Base-by-base conservation (phyloP, 2,329 filamentous ascomycete species). In the Helicocarpus griseus region DNA sequence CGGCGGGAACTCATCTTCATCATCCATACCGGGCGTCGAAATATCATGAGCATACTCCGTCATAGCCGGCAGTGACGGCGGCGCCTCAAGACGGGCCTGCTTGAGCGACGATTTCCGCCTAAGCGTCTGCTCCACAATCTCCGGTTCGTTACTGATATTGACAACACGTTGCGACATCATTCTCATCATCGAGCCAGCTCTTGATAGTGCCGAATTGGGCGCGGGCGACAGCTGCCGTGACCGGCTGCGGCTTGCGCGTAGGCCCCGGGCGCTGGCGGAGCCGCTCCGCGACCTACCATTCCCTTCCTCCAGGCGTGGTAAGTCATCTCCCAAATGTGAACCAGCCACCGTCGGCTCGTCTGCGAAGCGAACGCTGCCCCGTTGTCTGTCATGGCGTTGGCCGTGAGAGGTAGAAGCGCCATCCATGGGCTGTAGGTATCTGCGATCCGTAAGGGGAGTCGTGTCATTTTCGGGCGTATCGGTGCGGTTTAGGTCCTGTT, bases 121-220 rank as follows among this genome's bases (percentile, higher is more conserved):
- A 22, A 83, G 77, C 48, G 80, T 82, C 56, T 86, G 82, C 65
- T 95, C 89, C 14, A 90, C 76, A 19, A 87, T 73, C 60, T 96
- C 88, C 4, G 85, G 85, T 62, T 97, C 93, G 64, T 95, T 95
- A 69, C 89, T 95, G 61, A 98, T 80, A 64, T 97, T 97, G 63
- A 98, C 93, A 51, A 98, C 90, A 73, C 93, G 88, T 72, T 96
- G 90, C 29, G 94, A 97, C 82, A 98, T 95, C 58, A 82, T 82
- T 57, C 86, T 80, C 69, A 90, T 81, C 60, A 89, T 87, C 7
- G 86, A 87, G 41, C 86, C 81, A 54, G 86, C 86, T 59, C 82
- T 77, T 22, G 78, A 80, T 49, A 90, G 67, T 17, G 86, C 84
- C 24, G 69, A 70, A 19, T 79, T 79, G 9, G 80, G 77, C 17